Evolutionary conservation across 441 rosid genomes (phyloP), one percentile per base, ranked within the genome.

Genomic region (Euphorbia celastroides): DNA sequence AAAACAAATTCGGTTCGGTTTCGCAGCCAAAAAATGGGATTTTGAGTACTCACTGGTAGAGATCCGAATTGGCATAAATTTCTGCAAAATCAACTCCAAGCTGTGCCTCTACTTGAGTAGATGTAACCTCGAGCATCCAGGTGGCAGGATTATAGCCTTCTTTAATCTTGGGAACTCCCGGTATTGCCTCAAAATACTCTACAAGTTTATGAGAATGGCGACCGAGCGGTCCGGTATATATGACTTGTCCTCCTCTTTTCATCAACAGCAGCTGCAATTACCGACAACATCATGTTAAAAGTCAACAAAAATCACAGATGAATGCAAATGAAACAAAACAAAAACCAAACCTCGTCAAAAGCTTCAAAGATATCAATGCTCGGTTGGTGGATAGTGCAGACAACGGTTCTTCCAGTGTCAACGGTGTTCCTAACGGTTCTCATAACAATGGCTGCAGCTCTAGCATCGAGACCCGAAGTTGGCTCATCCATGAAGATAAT

Each of bases 381-480:
- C 1, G 70, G 70, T 25, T 66, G 70, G 28, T 66, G 70, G 61
- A 66, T 66, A 26, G 62, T 66, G 62, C 70, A 66, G 19, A 66
- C 70, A 57, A 66, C 70, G 17, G 69, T 66, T 34, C 69, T 34
- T 36, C 69, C 69, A 0, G 69, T 66, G 22, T 66, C 94, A 14
- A 86, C 97, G 2, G 89, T 89, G 67, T 90, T 88, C 70, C 93
- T 85, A 59, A 90, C 90, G 3, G 97, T 88, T 20, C 97, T 83
- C 93, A 88, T 90, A 31, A 90, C 92, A 55, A 90, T 86, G 17
- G 94, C 96, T 30, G 94, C 96, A 42, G 96, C 94, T 83, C 96
- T 77, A 56, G 96, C 96, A 72, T 90, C 96, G 6, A 90, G 88
- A 11, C 96, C 93, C 65, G 93, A 86, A 5, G 92, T 90, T 9